phyloP scores from a whole-genome alignment of 75 land plant genomes.

The Cunninghamia lanceolata region DNA sequence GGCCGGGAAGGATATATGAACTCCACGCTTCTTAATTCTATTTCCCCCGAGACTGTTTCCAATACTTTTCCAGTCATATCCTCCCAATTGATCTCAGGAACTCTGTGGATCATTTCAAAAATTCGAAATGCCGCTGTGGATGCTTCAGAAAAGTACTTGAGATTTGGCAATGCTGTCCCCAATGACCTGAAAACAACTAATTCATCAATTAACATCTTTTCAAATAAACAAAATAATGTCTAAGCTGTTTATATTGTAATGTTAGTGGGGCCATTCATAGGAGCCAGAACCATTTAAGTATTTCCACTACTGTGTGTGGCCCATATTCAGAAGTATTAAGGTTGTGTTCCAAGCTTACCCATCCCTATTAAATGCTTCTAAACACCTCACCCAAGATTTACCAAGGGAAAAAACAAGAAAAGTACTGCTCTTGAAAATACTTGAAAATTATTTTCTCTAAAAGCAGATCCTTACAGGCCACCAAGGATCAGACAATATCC shows the following conservation, averaged over 20 bases:
- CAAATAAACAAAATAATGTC: background rate
- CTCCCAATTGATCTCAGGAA: constrained; percentile 75
- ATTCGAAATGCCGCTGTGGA: constrained; percentile 53
- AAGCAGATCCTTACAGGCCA: constrained; percentile 60
- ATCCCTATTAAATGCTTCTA: too few relatives aligned
- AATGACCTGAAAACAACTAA: constrained; percentile 31
- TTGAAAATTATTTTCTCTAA: too few relatives aligned
- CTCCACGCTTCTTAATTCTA: constrained; percentile 36
- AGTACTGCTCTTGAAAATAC: too few relatives aligned
- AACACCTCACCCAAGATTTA: too few relatives aligned
- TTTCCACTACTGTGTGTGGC: too few relatives aligned
- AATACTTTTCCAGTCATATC: constrained; percentile 38
- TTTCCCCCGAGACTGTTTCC: constrained; percentile 39
- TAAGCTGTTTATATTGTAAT: background rate
- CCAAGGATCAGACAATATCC: constrained; percentile 56
- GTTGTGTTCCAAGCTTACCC: too few relatives aligned
- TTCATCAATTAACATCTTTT: background rate
- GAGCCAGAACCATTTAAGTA: too few relatives aligned
- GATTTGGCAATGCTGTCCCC: constrained; percentile 59
- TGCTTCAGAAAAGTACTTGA: constrained; percentile 78
- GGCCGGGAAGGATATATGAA: constrained; percentile 51
- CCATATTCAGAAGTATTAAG: too few relatives aligned
- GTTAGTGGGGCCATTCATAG: too few relatives aligned
- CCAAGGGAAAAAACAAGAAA: background rate
- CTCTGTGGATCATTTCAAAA: constrained; percentile 50